Evolutionary conservation across 116 monocot genomes (phyloP).

Genomic region (Trichopus zeylanicus): DNA sequence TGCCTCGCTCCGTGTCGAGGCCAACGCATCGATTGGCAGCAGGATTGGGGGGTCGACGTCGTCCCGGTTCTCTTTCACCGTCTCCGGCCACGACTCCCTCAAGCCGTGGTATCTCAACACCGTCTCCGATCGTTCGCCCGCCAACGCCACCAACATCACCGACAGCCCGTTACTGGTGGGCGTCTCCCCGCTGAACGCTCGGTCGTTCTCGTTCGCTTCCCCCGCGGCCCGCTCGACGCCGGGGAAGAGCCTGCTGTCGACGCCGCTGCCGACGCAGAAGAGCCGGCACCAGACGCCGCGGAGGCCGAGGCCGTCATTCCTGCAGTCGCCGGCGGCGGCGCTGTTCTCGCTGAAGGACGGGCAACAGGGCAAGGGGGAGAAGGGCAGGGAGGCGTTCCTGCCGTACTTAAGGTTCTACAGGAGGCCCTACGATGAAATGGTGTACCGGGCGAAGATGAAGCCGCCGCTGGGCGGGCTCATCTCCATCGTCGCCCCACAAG

Average conservation of each 20-base stretch:
- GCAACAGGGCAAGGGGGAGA: conserved; percentile 10
- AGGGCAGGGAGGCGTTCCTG: conserved; percentile 27
- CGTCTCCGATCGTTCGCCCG: conserved; percentile 12
- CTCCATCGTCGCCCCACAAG: conserved; percentile 38
- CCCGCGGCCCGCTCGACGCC: conserved; percentile 26
- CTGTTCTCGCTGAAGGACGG: conserved; percentile 37
- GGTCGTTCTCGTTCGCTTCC: conserved; percentile 65
- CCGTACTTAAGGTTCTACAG: conserved; percentile 41
- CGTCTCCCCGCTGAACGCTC: conserved; percentile 35
- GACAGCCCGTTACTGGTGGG: conserved; percentile 39
- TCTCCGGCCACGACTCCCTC: conserved; percentile 50
- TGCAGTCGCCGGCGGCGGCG: conserved; percentile 42
- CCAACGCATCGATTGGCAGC: neutral
- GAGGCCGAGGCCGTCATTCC: conserved; percentile 60
- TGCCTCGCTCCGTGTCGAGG: conserved; percentile 53
- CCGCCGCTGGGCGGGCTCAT: conserved; percentile 59
- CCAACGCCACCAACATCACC: no score
- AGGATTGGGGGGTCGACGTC: neutral
- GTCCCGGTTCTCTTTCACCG: conserved; percentile 61
- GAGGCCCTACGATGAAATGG: conserved; percentile 53
- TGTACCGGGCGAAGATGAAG: conserved; percentile 54
- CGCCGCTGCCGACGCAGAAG: no score
- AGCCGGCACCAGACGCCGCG: conserved; percentile 36
- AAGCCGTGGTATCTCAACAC: conserved; percentile 70
- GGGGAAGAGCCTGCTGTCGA: neutral